Base-by-base conservation (phyloP, 2,329 filamentous ascomycete genomes). In the Hypoxylon sp. region DNA sequence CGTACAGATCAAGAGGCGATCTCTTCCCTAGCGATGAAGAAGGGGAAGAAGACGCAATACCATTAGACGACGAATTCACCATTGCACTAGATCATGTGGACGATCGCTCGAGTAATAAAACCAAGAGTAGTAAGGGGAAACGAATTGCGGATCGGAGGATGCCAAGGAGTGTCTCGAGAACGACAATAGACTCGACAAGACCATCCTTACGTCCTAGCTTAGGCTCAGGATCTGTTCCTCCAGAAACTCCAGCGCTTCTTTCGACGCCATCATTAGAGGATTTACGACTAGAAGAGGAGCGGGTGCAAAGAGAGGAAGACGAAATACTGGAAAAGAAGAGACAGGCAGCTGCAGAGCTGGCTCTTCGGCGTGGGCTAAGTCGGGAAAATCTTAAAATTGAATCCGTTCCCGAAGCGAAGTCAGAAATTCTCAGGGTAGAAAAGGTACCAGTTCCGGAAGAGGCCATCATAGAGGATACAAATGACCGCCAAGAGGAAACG, bases 31-130 rank as follows among this genome's bases (percentile, higher is more conserved):
- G 94, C 74, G 94, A 97, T 68, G 88, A 86, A 50, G 89, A 91
- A 75, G 93, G 94, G 58, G 93, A 97, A 69, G 94, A 97, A 78
- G 95, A 98, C 79, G 95, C 95, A 0, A 89, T 97, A n/a, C 93
- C 94, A 11, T 82, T 98, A 17, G 93, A 95, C 74, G 95, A 98
- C 76, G 94, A 98, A 75, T 97, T 98, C 73, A 93, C 94, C 2
- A 90, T 97, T 77, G 89, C 90, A 2, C 84, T 98, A 67, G 90
- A 94, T 66, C 88, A 91, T 71, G 87, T 86, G n/a, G 93, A 96
- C 62, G 91, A 93, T 74, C 86, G 87, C 49, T 90, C 90, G 72
- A 94, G 91, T 74, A 88, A 86, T 49, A 91, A 86, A 69, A 89
- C 86, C 21, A 80, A 81, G 66, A 87, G 85, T 68, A 89, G 85